Conservation (phyloP, 2,329 filamentous ascomycete genomes). For the Ophiostoma ips region DNA sequence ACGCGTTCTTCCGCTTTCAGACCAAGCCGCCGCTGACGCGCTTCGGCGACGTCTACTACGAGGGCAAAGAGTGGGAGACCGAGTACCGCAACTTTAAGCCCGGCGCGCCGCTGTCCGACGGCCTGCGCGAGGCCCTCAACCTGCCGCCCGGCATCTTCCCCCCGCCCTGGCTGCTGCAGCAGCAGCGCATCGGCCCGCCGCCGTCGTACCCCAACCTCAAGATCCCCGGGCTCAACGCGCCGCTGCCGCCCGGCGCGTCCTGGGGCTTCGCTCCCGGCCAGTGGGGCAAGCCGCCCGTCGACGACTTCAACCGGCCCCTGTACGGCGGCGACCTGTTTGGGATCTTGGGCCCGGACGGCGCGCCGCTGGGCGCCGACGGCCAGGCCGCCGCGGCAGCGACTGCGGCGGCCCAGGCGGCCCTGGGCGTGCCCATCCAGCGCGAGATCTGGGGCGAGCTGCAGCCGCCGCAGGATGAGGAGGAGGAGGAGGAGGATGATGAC, state of each 20-base stretch:
- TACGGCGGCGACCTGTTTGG: conserved; percentile 95
- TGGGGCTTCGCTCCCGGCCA: conserved; percentile 96
- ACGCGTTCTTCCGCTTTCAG: conserved; percentile 96
- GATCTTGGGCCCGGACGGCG: conserved; percentile 34
- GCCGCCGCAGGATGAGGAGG: conserved; percentile 59
- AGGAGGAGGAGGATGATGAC: conserved; percentile 48
- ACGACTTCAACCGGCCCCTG: conserved; percentile 80
- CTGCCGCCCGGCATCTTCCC: conserved; percentile 89
- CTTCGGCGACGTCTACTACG: conserved; percentile 98
- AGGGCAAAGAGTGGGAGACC: conserved; percentile 96
- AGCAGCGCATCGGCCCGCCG: conserved; percentile 84
- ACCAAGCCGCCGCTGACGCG: conserved; percentile 88
- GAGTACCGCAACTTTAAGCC: conserved; percentile 82
- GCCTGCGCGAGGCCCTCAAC: conserved; percentile 80
- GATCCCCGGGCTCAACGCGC: conserved; percentile 86
- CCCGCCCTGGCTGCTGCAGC: conserved; percentile 93
- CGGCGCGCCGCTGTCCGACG: conserved; percentile 76
- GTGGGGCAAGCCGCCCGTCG: conserved; percentile 89
- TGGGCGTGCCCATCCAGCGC: conserved; percentile 72
- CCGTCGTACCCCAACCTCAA: conserved; percentile 93
- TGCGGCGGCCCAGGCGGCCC: conserved; percentile 23
- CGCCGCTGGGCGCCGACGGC: conserved; percentile 5
- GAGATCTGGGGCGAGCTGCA: conserved; percentile 88
- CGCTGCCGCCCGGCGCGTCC: conserved; percentile 71
- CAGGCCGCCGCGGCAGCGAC: conserved; percentile 14